A percentile compares a stretch with the other conserved stretches of the same genome.
phyloP scores from a whole-genome alignment of 1,284 basidiomycete genomes.

The Grifola frondosa region DNA sequence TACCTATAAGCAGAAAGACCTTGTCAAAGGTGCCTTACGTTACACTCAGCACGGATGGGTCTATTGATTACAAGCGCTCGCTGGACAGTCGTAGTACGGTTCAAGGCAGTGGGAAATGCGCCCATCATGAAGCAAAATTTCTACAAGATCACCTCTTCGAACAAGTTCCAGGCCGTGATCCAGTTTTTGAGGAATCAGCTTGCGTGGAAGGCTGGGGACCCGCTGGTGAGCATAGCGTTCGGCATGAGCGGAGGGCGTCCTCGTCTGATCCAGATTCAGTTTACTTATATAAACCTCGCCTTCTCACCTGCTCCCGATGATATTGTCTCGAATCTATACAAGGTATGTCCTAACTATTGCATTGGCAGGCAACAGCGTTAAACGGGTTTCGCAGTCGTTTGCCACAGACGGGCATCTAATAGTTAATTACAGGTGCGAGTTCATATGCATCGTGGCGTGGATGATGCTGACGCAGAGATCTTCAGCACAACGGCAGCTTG shows the following conservation, averaged over 20 bases:
- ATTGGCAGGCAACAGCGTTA: not conserved
- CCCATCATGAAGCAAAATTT: constrained; percentile 99
- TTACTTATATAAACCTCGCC: constrained; percentile 97
- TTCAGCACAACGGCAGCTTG: constrained; percentile 71
- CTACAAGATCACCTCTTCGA: constrained; percentile 95
- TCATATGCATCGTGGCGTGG: too few species aligned
- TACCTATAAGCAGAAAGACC: constrained; percentile 81
- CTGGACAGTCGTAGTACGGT: constrained; percentile 85
- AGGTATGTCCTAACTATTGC: constrained; percentile 44
- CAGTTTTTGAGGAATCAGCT: constrained; percentile 91
- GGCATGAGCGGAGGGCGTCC: constrained; percentile 1
- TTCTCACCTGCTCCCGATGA: constrained; percentile 95
- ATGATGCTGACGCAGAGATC: constrained; percentile 1
- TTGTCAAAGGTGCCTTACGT: constrained; percentile 71
- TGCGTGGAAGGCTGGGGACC: constrained; percentile 85
- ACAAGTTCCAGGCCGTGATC: constrained; percentile 94
- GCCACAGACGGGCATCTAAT: constrained; percentile 92
- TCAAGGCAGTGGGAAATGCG: constrained; percentile 98
- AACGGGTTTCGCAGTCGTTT: constrained; percentile 76
- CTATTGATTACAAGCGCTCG: not conserved
- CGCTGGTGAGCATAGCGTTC: constrained; percentile 78
- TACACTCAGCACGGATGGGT: too few species aligned
- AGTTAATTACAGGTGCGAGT: constrained; percentile 91
- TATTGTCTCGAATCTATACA: constrained; percentile 86
- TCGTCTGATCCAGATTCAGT: constrained; percentile 52